Percentiles rank a stretch among this genome's conserved stretches.
Evolutionary conservation across 768 basidiomycete genomes (phyloP).

Genomic region (Mycena amicta): DNA sequence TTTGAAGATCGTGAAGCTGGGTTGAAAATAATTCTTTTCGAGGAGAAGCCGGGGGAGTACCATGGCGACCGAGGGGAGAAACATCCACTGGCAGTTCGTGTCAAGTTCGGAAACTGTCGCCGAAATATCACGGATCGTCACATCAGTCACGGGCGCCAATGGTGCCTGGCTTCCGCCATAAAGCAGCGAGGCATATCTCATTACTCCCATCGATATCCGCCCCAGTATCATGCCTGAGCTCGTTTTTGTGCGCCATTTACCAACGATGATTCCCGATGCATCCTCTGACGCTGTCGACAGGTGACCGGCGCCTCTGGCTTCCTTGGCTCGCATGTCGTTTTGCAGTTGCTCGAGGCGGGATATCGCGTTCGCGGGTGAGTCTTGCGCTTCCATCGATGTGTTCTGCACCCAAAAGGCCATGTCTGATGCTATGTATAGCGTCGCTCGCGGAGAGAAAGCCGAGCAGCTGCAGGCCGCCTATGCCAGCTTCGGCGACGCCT

Average conservation of each 20-base stretch:
- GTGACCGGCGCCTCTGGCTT: too few species aligned
- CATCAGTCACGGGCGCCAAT: too few species aligned
- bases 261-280: neutral
- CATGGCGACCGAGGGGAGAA: too few species aligned
- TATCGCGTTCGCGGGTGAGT: slow-evolving; percentile 45
- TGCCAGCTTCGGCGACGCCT: slow-evolving; percentile 16
- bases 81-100: too few species aligned
- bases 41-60: too few species aligned
- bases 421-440: slow-evolving; percentile 7
- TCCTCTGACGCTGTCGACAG: slow-evolving; percentile 25
- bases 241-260: slow-evolving; percentile 20
- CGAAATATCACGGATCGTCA: too few species aligned
- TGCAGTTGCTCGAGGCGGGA: slow-evolving; percentile 35
- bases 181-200: too few species aligned
- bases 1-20: too few species aligned
- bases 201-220: too few species aligned
- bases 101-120: too few species aligned
- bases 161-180: too few species aligned
- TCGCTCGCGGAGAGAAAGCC: slow-evolving; percentile 25
- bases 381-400: neutral
- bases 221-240: slow-evolving; percentile 27
- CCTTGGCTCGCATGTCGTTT: slow-evolving; percentile 41
- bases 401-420: neutral
- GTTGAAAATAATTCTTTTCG: too few species aligned
- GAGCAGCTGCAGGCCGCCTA: slow-evolving; percentile 22